Evolutionary conservation across 139 green algal genomes (phyloP).

Genomic region (Chlorella vulgaris): DNA sequence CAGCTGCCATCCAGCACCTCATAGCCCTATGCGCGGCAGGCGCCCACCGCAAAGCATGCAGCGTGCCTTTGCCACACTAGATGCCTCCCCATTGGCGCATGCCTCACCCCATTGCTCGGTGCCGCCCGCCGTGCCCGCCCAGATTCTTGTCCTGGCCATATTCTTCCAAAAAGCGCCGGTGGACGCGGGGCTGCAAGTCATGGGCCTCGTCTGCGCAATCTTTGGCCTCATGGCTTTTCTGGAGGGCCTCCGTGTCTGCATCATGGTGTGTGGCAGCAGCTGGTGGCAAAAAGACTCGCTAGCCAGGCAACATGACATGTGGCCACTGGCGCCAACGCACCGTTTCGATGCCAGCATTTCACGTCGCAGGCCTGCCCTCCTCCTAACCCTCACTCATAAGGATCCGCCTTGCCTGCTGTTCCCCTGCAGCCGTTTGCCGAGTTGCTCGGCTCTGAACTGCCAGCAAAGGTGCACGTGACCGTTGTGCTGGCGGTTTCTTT

Average conservation of each 20-base stretch:
- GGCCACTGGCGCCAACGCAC: no score
- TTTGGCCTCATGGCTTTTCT: constrained; percentile 46
- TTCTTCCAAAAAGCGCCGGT: constrained; percentile 43
- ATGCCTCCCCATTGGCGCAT: no score
- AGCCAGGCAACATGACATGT: no score
- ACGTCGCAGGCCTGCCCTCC: no score
- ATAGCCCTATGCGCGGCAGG: background rate
- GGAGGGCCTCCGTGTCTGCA: constrained; percentile 44
- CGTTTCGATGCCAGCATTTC: no score
- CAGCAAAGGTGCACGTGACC: constrained; percentile 36
- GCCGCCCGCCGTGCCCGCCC: background rate
- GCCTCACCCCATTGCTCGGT: background rate
- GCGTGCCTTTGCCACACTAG: background rate
- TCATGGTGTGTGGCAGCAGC: constrained; percentile 29
- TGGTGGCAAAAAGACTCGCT: background rate
- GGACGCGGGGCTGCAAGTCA: constrained; percentile 42
- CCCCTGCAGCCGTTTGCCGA: constrained; percentile 30
- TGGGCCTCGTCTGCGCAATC: constrained; percentile 45
- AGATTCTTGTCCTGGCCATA: constrained; percentile 47
- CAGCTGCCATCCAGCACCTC: no score
- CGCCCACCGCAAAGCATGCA: background rate
- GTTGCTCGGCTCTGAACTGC: constrained; percentile 41
- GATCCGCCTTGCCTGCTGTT: no score
- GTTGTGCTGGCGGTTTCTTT: constrained; percentile 29
- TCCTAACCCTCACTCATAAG: no score